Evolutionary conservation across 2,329 filamentous ascomycete species (phyloP).

Genomic region (Coleophoma cylindrospora): DNA sequence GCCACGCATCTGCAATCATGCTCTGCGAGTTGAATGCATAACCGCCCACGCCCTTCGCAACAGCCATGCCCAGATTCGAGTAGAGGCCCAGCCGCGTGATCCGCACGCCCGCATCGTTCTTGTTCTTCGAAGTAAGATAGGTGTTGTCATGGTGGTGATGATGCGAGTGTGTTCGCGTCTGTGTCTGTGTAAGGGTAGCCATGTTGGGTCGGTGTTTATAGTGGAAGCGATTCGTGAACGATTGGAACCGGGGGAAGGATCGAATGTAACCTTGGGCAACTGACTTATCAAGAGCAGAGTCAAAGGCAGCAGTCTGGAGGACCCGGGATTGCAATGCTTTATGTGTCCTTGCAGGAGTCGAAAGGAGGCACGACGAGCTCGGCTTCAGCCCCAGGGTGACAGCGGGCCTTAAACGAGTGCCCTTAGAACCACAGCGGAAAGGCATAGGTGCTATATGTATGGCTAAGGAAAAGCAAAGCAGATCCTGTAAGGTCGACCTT

Average conservation of each 20-base stretch:
- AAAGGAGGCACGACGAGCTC: slow-evolving; percentile 1
- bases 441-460: slow-evolving; percentile 14
- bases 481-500: slow-evolving; percentile 5
- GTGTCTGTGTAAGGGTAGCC: slow-evolving; percentile 24
- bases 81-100: slow-evolving; percentile 87
- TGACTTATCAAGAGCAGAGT: slow-evolving; percentile 11
- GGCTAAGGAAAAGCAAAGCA: slow-evolving; percentile 4
- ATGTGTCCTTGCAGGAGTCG: slow-evolving; percentile 24
- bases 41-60: slow-evolving; percentile 87
- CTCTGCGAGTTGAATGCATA: slow-evolving; percentile 94
- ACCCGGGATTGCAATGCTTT: slow-evolving; percentile 20
- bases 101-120: slow-evolving; percentile 86
- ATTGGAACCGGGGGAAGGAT: slow-evolving; percentile 18
- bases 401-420: slow-evolving; percentile 21
- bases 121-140: slow-evolving; percentile 76
- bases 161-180: slow-evolving; percentile 37
- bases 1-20: slow-evolving; percentile 89
- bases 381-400: slow-evolving; percentile 19
- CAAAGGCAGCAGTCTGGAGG: slow-evolving; percentile 21
- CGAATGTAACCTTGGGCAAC: slow-evolving; percentile 13
- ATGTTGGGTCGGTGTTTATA: slow-evolving; percentile 18
- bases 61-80: slow-evolving; percentile 89
- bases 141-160: slow-evolving; percentile 76
- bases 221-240: slow-evolving; percentile 14
- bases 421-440: slow-evolving; percentile 18